Evolutionary conservation across 73 alveolate species (phyloP).

Genomic region (Paramecium octaurelia): DNA sequence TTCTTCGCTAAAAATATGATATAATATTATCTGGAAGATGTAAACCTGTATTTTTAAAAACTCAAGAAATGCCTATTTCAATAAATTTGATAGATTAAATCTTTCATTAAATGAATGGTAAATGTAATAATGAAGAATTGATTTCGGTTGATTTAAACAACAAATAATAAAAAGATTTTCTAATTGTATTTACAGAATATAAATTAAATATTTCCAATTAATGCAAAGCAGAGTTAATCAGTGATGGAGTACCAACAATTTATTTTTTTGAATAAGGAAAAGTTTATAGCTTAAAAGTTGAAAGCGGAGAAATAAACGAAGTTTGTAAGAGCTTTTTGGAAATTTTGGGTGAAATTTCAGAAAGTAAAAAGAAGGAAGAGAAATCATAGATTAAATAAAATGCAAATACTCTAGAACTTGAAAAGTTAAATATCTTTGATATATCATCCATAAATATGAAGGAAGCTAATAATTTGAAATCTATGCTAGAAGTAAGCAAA

Average conservation of each 20-base stretch:
- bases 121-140: too few species aligned
- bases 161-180: not conserved
- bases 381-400: too few species aligned
- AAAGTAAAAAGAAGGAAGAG: too few species aligned
- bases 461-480: not conserved
- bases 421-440: not conserved
- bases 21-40: not conserved
- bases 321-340: not conserved
- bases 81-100: not conserved
- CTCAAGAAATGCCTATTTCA: not conserved
- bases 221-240: not conserved
- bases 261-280: not conserved
- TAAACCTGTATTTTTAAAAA: not conserved
- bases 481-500: not conserved
- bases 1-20: not conserved
- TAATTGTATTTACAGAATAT: not conserved
- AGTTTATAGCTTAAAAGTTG: not conserved
- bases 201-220: not conserved
- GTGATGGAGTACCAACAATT: not conserved
- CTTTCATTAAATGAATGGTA: not conserved
- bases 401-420: not conserved
- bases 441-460: not conserved
- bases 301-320: not conserved
- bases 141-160: not conserved
- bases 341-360: not conserved